Base-by-base conservation (phyloP, 768 basidiomycete genomes). In the Boletellus ananiceps region DNA sequence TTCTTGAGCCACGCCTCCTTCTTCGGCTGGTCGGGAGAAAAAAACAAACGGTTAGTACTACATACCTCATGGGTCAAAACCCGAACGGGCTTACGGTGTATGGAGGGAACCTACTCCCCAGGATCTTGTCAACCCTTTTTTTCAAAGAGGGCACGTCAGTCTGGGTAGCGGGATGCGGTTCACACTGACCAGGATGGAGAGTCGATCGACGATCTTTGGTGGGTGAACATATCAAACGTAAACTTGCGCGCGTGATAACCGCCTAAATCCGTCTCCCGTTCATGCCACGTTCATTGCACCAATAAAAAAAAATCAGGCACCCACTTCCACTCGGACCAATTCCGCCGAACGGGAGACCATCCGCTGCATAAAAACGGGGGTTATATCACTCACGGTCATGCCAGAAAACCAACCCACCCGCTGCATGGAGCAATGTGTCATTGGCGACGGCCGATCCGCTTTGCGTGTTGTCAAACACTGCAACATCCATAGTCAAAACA, bases 141-240 rank as follows among this genome's bases (percentile, higher is more conserved):
- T 5, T 12, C 38, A 1, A 11, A 23, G 16, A 8, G 6, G 40
- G 14, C 11, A 0, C 8, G 16, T 65, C 8, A 60, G 49, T n/a
- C 7, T 8, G 23, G 25, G 2, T 5, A 8, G 16, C 4, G 4
- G 7, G 4, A 19, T n/a, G 15, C 2, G 6, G 13, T n/a, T 13
- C 16, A 37, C 2, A 16, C 63, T 6, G 29, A 67, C 65, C 63
- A 76, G 47, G 60, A 50, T 32, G 74, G 77, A 3, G 65, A 69
- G 54, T 75, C 71, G 8, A 78, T 37, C 0, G 83, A 78, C 5
- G 82, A 62, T 44, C 91, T 78, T 21, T 78, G 56, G 61, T 92
- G 88, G 0, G 88, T 89, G 69, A 93, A 93, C 60, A 77, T 71
- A 51, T 89, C 85, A 56, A 92, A 93, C 5, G 74, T 70, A 58